phyloP scores from a whole-genome alignment of 148 eudicot genomes.

The Heliosperma pusillum region DNA sequence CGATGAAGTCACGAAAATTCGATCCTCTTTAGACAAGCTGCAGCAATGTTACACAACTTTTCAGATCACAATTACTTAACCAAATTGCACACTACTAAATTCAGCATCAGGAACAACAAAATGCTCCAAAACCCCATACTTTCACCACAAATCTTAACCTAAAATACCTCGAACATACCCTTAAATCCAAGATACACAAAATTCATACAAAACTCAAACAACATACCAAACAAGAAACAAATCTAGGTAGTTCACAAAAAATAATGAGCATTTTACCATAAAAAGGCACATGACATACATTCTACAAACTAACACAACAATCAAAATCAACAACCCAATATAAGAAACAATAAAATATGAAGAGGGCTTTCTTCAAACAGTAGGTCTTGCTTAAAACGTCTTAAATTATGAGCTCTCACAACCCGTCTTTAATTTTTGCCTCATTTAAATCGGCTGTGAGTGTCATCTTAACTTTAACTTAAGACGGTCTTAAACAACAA shows the following conservation, averaged over 20 bases:
- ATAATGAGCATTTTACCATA: background rate
- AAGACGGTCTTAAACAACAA: no score
- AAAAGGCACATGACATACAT: background rate
- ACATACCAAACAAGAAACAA: background rate
- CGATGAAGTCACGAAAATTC: background rate
- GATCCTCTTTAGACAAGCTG: background rate
- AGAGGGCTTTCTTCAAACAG: background rate
- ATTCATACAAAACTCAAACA: background rate
- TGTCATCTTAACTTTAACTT: no score
- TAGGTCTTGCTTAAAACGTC: background rate
- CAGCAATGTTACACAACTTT: background rate
- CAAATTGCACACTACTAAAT: background rate
- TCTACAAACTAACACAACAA: background rate
- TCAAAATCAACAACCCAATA: slow-evolving; percentile 12
- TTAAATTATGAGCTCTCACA: no score
- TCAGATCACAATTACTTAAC: background rate
- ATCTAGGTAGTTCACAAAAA: background rate
- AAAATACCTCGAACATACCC: background rate
- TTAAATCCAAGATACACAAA: background rate
- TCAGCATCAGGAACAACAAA: background rate
- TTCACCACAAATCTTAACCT: background rate
- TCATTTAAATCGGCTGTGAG: background rate
- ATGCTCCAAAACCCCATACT: background rate
- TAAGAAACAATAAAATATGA: slow-evolving; percentile 10
- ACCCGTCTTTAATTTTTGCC: no score